Evolutionary conservation across 2,329 filamentous ascomycete genomes (phyloP).

Genomic region (Aspergillus arachidicola): DNA sequence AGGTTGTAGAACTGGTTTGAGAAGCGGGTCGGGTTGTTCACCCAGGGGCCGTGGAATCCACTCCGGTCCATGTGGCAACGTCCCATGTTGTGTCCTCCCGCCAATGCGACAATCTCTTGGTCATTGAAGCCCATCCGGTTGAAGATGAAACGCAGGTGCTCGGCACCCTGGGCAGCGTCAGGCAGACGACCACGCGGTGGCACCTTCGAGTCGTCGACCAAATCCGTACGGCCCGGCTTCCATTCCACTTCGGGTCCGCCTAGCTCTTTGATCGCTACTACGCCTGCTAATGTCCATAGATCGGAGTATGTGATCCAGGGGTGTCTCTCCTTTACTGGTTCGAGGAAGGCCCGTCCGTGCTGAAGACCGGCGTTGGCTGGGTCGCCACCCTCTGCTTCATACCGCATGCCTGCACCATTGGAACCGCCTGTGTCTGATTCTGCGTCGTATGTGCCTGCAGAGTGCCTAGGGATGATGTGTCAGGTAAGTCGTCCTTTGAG

Average conservation of each 20-base stretch:
- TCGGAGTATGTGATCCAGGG: slow-evolving; percentile 68
- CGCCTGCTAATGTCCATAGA: slow-evolving; percentile 65
- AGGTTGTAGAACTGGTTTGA: slow-evolving; percentile 61
- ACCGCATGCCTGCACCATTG: slow-evolving; percentile 68
- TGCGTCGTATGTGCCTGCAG: slow-evolving; percentile 63
- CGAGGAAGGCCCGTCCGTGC: slow-evolving; percentile 65
- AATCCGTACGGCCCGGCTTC: slow-evolving; percentile 63
- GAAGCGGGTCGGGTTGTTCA: slow-evolving; percentile 61
- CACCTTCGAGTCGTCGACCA: slow-evolving; percentile 62
- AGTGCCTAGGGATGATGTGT: slow-evolving; percentile 52
- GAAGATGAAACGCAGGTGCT: slow-evolving; percentile 60
- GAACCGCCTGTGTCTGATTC: slow-evolving; percentile 63
- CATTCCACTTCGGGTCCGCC: slow-evolving; percentile 61
- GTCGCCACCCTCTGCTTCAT: slow-evolving; percentile 65
- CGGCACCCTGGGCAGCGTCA: slow-evolving; percentile 56
- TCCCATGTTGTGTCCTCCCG: slow-evolving; percentile 60
- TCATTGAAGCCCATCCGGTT: slow-evolving; percentile 64
- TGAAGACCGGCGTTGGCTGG: slow-evolving; percentile 67
- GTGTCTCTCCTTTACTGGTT: slow-evolving; percentile 61
- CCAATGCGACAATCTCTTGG: slow-evolving; percentile 61
- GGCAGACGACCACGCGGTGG: slow-evolving; percentile 61
- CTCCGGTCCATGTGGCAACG: slow-evolving; percentile 58
- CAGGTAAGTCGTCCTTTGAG: slow-evolving; percentile 3
- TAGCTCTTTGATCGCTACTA: slow-evolving; percentile 62
- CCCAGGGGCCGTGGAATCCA: slow-evolving; percentile 63